Percentiles rank a stretch among this genome's conserved stretches.
phyloP scores from a whole-genome alignment of 441 rosid species.

The Erysimum cheiri region DNA sequence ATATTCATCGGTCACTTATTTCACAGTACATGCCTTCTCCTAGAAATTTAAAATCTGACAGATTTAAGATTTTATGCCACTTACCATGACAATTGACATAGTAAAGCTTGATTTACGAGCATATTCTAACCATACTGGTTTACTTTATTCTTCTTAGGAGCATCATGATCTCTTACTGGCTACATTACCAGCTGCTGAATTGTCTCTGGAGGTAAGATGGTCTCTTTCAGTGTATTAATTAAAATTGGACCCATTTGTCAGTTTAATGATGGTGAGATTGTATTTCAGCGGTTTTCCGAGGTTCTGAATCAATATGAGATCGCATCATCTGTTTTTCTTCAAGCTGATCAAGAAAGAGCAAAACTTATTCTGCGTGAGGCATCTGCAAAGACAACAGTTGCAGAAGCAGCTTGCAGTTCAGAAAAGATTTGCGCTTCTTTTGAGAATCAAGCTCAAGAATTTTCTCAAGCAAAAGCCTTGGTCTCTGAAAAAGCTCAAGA shows the following conservation, averaged over 20 bases:
- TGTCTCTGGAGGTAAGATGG: constrained; percentile 81
- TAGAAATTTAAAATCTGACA: constrained; percentile 12
- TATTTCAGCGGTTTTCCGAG: constrained; percentile 77
- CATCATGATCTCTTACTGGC: constrained; percentile 93
- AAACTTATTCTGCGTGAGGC: constrained; percentile 78
- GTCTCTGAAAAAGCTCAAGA: constrained; percentile 92
- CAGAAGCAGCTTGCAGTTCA: constrained; percentile 79
- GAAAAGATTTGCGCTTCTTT: constrained; percentile 74
- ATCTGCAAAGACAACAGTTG: constrained; percentile 86
- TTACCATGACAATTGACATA: constrained; percentile 10
- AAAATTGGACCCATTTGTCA: constrained; percentile 10
- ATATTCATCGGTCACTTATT: constrained; percentile 2
- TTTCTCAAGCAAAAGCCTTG: constrained; percentile 77
- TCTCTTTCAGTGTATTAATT: constrained; percentile 35
- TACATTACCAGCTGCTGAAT: constrained; percentile 82
- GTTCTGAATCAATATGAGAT: constrained; percentile 80
- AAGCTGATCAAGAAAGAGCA: constrained; percentile 91
- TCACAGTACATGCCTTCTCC: constrained; percentile 21
- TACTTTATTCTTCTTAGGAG: constrained; percentile 59
- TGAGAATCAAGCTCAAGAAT: constrained; percentile 90
- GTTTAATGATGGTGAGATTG: constrained; percentile 37
- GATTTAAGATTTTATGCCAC: constrained; percentile 16
- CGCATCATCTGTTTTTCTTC: constrained; percentile 72
- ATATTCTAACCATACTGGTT: constrained; percentile 27
- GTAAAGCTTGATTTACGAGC: constrained; percentile 25